Evolutionary conservation across 345 rosid genomes (phyloP).

Genomic region (Boechera stricta): DNA sequence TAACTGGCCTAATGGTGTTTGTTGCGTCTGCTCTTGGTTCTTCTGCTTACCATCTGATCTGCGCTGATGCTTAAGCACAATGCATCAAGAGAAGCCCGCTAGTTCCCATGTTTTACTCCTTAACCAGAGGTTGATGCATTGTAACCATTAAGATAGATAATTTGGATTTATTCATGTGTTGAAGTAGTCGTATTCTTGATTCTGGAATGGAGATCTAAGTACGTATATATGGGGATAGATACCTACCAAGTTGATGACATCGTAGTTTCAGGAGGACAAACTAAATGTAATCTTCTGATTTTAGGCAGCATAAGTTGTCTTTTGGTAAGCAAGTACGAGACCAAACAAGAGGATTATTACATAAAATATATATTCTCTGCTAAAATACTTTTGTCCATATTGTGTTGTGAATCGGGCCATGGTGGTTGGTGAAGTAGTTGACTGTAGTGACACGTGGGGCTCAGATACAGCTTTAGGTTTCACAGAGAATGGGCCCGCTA

Average conservation of each 20-base stretch:
- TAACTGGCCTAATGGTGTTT: constrained; percentile 36
- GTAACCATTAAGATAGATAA: constrained; percentile 32
- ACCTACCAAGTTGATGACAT: background rate
- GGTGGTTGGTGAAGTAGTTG: constrained; percentile 35
- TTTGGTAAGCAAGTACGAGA: background rate
- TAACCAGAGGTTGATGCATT: constrained; percentile 17
- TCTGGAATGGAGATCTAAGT: background rate
- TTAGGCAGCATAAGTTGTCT: background rate
- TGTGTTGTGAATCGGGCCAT: background rate
- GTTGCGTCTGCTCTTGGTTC: constrained; percentile 36
- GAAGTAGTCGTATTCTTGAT: constrained; percentile 21
- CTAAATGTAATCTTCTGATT: background rate
- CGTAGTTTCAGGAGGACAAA: background rate
- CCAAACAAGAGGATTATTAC: background rate
- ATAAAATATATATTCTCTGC: too few relatives aligned
- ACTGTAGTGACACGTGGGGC: constrained; percentile 32
- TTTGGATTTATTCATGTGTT: constrained; percentile 41
- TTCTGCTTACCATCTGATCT: constrained; percentile 40
- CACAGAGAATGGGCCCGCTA: constrained; percentile 19
- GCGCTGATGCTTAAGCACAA: constrained; percentile 35
- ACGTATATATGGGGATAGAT: constrained; percentile 6
- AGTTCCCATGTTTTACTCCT: constrained; percentile 23
- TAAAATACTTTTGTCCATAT: background rate
- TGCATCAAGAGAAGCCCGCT: constrained; percentile 26
- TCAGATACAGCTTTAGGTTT: constrained; percentile 13